A percentile compares a stretch with the other conserved stretches of the same genome.
Evolutionary conservation across 345 rosid genomes (phyloP).

Genomic region (Citrus australasica): DNA sequence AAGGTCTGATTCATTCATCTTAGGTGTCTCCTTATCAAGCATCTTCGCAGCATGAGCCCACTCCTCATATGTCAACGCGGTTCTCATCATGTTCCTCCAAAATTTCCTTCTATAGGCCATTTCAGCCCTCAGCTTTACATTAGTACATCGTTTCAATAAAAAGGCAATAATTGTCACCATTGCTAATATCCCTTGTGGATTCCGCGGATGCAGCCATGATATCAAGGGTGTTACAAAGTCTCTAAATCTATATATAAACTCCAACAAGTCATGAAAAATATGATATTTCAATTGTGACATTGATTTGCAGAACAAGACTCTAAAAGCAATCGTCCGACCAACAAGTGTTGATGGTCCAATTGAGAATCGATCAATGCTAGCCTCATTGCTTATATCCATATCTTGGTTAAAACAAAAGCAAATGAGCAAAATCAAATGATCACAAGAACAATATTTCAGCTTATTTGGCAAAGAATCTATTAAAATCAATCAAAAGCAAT

Average conservation of each 20-base stretch:
- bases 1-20: conserved; percentile 68
- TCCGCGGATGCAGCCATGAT: conserved; percentile 92
- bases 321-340: conserved; percentile 84
- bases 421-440: not conserved
- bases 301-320: conserved; percentile 80
- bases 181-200: conserved; percentile 93
- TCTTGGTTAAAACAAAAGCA: conserved; percentile 1
- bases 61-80: conserved; percentile 87
- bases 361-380: conserved; percentile 66
- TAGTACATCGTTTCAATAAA: conserved; percentile 72
- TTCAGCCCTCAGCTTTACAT: conserved; percentile 84
- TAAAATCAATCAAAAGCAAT: not conserved
- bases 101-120: conserved; percentile 95
- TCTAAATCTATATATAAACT: conserved; percentile 42
- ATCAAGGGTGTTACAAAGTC: conserved; percentile 39
- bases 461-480: not conserved
- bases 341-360: conserved; percentile 88
- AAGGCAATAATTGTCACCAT: conserved; percentile 87
- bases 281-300: conserved; percentile 57
- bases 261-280: conserved; percentile 36
- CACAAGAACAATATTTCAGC: too few relatives aligned
- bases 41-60: conserved; percentile 99
- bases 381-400: conserved; percentile 96
- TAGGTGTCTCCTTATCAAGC: conserved; percentile 82
- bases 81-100: conserved; percentile 97